Conservation (phyloP, 371 early-diverging fungal species). For the Dentiscutata heterogama region DNA sequence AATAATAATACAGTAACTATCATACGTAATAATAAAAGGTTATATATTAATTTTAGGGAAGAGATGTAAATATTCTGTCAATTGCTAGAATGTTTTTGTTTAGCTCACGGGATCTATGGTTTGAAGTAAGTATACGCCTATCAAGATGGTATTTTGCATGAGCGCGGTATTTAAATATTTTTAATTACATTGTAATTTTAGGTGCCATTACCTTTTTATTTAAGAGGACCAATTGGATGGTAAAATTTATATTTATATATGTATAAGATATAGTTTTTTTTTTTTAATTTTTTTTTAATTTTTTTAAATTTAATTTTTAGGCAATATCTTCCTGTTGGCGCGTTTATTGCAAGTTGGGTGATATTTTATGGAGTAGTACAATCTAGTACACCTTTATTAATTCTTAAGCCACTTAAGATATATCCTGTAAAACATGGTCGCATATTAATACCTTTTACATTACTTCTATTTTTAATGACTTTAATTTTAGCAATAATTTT, state of each 20-base stretch:
- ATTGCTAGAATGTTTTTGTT: conserved; percentile 46
- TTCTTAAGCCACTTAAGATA: conserved; percentile 33
- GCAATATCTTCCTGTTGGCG: not conserved
- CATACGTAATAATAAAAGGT: no score
- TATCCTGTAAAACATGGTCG: conserved; percentile 34
- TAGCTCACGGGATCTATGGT: conserved; percentile 44
- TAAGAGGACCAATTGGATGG: conserved; percentile 41
- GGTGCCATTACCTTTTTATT: conserved; percentile 33
- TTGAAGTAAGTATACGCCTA: no score
- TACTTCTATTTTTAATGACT: not conserved
- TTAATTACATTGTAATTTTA: no score
- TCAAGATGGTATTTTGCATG: no score
- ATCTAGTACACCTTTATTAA: conserved; percentile 44
- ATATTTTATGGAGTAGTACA: conserved; percentile 42
- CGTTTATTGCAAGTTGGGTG: conserved; percentile 39
- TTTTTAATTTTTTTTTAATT: no score
- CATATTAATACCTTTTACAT: conserved; percentile 30
- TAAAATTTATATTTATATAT: not conserved
- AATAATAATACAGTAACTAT: no score
- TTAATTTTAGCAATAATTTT: not conserved
- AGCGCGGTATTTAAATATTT: no score
- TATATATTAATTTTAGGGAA: no score
- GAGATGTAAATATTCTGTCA: conserved; percentile 44
- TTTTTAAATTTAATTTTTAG: not conserved
- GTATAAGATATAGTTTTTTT: no score